phyloP scores from a whole-genome alignment of 2,329 filamentous ascomycete genomes.

The Colletotrichum zoysiae region DNA sequence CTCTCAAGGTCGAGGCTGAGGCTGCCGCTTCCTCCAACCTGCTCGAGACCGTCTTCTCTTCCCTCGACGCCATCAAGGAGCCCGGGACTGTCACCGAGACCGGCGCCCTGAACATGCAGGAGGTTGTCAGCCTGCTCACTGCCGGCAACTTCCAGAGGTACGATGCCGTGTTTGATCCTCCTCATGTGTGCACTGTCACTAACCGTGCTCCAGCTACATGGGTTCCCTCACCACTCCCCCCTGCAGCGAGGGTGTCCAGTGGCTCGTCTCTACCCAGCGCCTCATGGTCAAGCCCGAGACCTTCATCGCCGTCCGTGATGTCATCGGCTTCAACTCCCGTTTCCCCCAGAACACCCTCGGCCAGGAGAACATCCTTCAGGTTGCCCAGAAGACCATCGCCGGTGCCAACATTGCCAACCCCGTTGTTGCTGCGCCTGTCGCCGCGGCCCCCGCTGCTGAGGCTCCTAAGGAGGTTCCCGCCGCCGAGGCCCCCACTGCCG shows the following conservation, averaged over 20 bases:
- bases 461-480: background rate
- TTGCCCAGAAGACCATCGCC: slow-evolving; percentile 33
- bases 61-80: slow-evolving; percentile 55
- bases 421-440: background rate
- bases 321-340: slow-evolving; percentile 63
- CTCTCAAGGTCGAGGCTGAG: slow-evolving; percentile 53
- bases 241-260: slow-evolving; percentile 61
- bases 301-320: slow-evolving; percentile 55
- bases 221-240: slow-evolving; percentile 65
- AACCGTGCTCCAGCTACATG: slow-evolving; percentile 50
- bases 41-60: slow-evolving; percentile 61
- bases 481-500: no score
- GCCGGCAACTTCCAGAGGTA: slow-evolving; percentile 56
- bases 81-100: slow-evolving; percentile 58
- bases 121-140: slow-evolving; percentile 54
- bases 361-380: slow-evolving; percentile 52
- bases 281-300: slow-evolving; percentile 54
- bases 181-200: background rate
- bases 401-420: slow-evolving; percentile 25
- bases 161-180: slow-evolving; percentile 6
- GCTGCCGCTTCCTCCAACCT: slow-evolving; percentile 52
- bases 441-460: background rate
- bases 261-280: slow-evolving; percentile 61
- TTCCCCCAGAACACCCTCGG: slow-evolving; percentile 59
- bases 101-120: slow-evolving; percentile 58